Conservation (phyloP, 2,329 filamentous ascomycete species). For the Colletotrichum tamarilloi region DNA sequence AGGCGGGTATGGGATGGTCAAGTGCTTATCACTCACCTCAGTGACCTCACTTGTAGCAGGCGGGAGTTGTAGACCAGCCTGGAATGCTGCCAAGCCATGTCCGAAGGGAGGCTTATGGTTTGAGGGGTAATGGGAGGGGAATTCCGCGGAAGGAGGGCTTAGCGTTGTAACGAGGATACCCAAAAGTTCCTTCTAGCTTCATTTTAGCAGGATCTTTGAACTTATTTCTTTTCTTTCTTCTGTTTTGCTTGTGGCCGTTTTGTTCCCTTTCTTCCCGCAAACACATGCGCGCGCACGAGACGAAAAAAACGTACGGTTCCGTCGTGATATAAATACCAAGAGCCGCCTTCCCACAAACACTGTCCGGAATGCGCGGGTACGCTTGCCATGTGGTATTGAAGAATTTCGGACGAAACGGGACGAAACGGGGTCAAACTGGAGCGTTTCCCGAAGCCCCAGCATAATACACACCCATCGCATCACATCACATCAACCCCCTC, state of each 20-base stretch:
- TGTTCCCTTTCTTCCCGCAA: no score
- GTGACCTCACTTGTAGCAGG: background rate
- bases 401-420: background rate
- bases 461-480: no score
- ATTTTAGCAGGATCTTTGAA: background rate
- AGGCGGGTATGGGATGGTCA: background rate
- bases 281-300: no score
- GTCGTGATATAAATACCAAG: slow-evolving; percentile 9
- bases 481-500: background rate
- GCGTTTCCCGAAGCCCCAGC: background rate
- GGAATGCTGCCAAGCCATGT: background rate
- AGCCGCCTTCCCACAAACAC: no score
- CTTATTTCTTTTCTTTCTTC: background rate
- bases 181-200: slow-evolving; percentile 18
- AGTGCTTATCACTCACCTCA: background rate
- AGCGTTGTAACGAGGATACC: slow-evolving; percentile 32
- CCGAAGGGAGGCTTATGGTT: background rate
- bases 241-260: background rate
- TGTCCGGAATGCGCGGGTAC: background rate
- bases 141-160: slow-evolving; percentile 14
- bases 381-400: slow-evolving; percentile 1
- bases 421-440: background rate
- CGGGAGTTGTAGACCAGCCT: background rate
- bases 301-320: background rate
- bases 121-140: slow-evolving; percentile 1